Evolutionary conservation across 768 basidiomycete species (phyloP).

Genomic region (Coprinopsis sp.): DNA sequence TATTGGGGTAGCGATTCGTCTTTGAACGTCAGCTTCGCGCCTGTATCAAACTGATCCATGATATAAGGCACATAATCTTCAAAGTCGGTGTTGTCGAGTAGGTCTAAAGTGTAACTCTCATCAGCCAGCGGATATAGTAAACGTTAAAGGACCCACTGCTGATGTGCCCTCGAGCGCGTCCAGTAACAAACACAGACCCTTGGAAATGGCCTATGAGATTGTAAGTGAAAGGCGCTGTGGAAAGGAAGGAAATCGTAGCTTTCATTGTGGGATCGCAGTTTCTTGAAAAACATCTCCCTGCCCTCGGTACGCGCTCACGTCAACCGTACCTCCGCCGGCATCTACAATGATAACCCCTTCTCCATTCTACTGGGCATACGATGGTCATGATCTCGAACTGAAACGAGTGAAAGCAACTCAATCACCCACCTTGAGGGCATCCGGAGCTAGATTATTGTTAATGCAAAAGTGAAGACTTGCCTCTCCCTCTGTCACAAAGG

Average conservation of each 20-base stretch:
- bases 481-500: conserved; percentile 59
- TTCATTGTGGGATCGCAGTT: conserved; percentile 19
- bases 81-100: conserved; percentile 33
- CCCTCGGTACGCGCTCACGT: conserved; percentile 35
- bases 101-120: conserved; percentile 20
- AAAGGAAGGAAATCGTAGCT: neutral
- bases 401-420: neutral
- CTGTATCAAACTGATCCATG: conserved; percentile 35
- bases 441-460: conserved; percentile 31
- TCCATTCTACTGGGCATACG: neutral
- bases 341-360: conserved; percentile 37
- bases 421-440: conserved; percentile 15
- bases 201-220: conserved; percentile 31
- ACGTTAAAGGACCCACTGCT: neutral
- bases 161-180: neutral
- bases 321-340: conserved; percentile 42
- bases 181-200: conserved; percentile 41
- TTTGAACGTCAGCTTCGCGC: conserved; percentile 36
- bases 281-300: conserved; percentile 27
- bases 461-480: conserved; percentile 55
- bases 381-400: neutral
- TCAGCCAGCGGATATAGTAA: neutral
- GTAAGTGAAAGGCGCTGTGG: neutral
- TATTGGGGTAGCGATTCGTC: conserved; percentile 29
- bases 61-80: conserved; percentile 34